Evolutionary conservation across 805 yeast species (phyloP).

Genomic region (Candida ascalaphidarum): DNA sequence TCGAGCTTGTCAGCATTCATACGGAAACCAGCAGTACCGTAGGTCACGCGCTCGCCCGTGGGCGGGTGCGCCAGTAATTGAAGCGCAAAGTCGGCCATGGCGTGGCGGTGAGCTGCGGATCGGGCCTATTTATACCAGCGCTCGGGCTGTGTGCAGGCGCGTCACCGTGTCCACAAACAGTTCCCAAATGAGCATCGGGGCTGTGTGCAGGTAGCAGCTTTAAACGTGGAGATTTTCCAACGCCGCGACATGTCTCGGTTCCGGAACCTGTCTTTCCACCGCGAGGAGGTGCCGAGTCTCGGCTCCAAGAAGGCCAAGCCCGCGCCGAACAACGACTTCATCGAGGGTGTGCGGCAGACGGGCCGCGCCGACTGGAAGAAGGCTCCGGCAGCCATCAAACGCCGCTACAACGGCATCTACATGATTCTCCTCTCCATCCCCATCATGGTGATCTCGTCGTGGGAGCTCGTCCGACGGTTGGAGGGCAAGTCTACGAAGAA

Average conservation of each 20-base stretch:
- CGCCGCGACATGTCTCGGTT: slow-evolving; percentile 14
- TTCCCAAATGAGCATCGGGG: no score
- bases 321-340: slow-evolving; percentile 21
- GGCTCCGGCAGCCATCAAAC: slow-evolving; percentile 30
- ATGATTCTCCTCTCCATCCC: slow-evolving; percentile 31
- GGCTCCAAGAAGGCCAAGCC: slow-evolving; percentile 1
- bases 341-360: slow-evolving; percentile 26
- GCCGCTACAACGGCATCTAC: slow-evolving; percentile 28
- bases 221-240: neutral
- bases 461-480: slow-evolving; percentile 25
- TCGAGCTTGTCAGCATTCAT: slow-evolving; percentile 62
- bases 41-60: slow-evolving; percentile 34
- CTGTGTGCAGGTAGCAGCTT: no score
- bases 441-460: slow-evolving; percentile 20
- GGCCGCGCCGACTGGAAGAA: slow-evolving; percentile 37
- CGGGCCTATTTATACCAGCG: neutral
- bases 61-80: slow-evolving; percentile 34
- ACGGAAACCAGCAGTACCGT: slow-evolving; percentile 98
- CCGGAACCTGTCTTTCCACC: slow-evolving; percentile 21
- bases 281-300: slow-evolving; percentile 17
- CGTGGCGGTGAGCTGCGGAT: no score
- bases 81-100: no score
- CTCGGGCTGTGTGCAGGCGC: slow-evolving; percentile 7
- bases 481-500: slow-evolving; percentile 33
- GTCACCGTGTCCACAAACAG: neutral